These are phyloP conservation scores for Lolium perenne DNA, from an alignment of 176 grass and related monocot genomes.

Conservation along the genomic window DNA sequence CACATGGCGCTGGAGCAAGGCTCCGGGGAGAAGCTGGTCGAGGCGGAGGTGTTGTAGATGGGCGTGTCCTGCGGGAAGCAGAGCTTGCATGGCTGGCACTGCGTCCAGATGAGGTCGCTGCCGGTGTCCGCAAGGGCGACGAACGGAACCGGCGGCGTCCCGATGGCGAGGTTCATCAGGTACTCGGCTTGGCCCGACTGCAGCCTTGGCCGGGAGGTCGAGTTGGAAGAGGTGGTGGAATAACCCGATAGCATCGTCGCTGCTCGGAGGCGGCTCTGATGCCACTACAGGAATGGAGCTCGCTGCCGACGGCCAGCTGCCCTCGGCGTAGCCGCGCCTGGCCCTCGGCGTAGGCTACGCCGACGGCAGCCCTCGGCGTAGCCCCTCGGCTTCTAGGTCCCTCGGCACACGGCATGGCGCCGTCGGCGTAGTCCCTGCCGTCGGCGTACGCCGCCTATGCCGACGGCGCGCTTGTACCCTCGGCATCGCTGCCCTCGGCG, in stretches of 20 bases:
- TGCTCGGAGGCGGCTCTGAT: background rate
- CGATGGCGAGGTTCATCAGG: conserved; percentile 42
- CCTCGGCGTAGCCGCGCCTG: too few species aligned
- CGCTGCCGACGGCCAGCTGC: too few species aligned
- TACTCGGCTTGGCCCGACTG: conserved; percentile 19
- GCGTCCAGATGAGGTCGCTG: conserved; percentile 9
- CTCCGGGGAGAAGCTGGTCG: background rate
- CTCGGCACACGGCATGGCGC: too few species aligned
- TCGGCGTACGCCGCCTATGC: too few species aligned
- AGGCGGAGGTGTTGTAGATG: background rate
- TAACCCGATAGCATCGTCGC: background rate
- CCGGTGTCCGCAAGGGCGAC: conserved; percentile 1
- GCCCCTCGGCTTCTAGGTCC: too few species aligned
- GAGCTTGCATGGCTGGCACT: conserved; percentile 8
- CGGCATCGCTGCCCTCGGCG: too few species aligned
- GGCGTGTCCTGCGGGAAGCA: conserved; percentile 8
- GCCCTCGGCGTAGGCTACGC: too few species aligned
- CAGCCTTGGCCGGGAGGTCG: background rate
- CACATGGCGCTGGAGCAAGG: background rate
- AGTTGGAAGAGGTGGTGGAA: background rate
- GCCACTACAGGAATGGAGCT: too few species aligned
- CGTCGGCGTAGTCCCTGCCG: too few species aligned
- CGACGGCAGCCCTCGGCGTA: too few species aligned
- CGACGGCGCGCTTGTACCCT: too few species aligned
- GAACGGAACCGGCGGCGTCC: conserved; percentile 33